A percentile compares a stretch with the other conserved stretches of the same genome.
phyloP scores from a whole-genome alignment of 352 stramenopile species.

The Phytophthora uliginosa region DNA sequence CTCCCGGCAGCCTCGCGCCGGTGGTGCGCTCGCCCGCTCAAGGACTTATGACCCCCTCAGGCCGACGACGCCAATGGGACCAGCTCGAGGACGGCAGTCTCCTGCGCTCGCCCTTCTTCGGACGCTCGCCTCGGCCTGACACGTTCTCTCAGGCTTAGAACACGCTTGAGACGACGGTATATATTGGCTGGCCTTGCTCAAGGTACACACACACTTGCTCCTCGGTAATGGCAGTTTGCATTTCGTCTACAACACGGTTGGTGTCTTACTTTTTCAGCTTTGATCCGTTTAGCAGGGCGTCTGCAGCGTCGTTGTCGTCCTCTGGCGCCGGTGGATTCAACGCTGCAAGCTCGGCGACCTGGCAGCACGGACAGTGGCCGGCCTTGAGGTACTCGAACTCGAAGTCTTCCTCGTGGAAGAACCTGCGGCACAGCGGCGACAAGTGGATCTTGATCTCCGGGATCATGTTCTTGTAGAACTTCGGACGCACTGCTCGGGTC shows the following conservation, averaged over 20 bases:
- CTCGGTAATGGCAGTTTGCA: conserved; percentile 31
- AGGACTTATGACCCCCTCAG: conserved; percentile 61
- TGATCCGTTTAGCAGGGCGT: conserved; percentile 20
- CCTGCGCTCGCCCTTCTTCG: conserved; percentile 42
- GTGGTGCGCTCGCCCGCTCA: conserved; percentile 65
- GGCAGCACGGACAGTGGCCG: conserved; percentile 91
- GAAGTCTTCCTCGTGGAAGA: conserved; percentile 97
- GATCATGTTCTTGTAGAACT: conserved; percentile 96
- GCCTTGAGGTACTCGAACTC: conserved; percentile 94
- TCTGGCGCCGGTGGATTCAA: conserved; percentile 30
- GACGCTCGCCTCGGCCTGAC: conserved; percentile 27
- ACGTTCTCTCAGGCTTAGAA: conserved; percentile 36
- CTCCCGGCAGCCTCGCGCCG: conserved; percentile 49
- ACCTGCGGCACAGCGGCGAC: conserved; percentile 91
- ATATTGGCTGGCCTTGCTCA: conserved; percentile 24
- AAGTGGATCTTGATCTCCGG: conserved; percentile 92
- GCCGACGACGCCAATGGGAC: conserved; percentile 65
- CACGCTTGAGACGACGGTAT: conserved; percentile 34
- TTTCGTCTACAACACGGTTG: conserved; percentile 51
- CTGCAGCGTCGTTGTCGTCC: conserved; percentile 19
- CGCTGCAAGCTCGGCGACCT: conserved; percentile 62
- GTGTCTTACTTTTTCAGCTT: conserved; percentile 76
- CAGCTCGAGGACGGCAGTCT: conserved; percentile 54
- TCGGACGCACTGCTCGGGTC: conserved; percentile 76
- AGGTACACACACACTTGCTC: conserved; percentile 5